These are phyloP conservation scores for Pichia sp. DNA, from an alignment of 1,139 yeast genomes.

Conservation along the genomic window DNA sequence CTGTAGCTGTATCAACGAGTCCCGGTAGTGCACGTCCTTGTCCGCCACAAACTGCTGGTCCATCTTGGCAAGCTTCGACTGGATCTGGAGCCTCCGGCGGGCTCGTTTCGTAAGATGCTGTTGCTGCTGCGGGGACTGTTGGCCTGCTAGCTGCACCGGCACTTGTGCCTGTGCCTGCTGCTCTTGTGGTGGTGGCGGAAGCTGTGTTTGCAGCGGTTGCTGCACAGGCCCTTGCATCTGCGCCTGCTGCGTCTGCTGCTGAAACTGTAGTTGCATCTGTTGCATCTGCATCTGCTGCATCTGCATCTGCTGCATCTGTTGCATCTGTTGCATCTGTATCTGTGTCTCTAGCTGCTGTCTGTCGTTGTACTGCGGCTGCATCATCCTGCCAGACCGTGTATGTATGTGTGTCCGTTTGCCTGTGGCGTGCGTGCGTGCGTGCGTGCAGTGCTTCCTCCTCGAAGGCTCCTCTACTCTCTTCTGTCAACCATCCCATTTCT, in stretches of 20 bases:
- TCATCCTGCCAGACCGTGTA: neutral
- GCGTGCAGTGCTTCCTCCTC: too few species aligned
- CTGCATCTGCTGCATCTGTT: constrained; percentile 9
- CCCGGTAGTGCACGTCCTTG: constrained; percentile 72
- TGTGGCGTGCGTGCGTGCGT: neutral
- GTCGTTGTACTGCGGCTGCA: constrained; percentile 4
- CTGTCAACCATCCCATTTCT: neutral
- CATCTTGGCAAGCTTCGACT: constrained; percentile 59
- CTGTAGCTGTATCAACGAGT: constrained; percentile 71
- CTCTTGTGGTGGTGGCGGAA: neutral
- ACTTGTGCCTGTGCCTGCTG: neutral
- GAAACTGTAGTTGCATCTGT: constrained; percentile 11
- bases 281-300: constrained; percentile 14
- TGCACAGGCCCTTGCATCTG: neutral
- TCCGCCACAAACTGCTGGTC: constrained; percentile 64
- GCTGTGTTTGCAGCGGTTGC: neutral
- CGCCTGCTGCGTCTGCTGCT: constrained; percentile 9
- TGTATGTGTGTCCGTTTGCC: too few species aligned
- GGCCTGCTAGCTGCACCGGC: neutral
- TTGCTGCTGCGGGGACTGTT: neutral
- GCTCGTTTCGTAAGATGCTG: constrained; percentile 47
- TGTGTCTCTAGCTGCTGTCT: neutral
- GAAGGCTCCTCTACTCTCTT: neutral
- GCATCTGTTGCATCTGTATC: neutral
- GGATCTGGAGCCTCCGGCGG: constrained; percentile 68